Percentiles rank a stretch among this genome's conserved stretches.
phyloP scores from a whole-genome alignment of 2,329 filamentous ascomycete species.

The Claviceps africana region DNA sequence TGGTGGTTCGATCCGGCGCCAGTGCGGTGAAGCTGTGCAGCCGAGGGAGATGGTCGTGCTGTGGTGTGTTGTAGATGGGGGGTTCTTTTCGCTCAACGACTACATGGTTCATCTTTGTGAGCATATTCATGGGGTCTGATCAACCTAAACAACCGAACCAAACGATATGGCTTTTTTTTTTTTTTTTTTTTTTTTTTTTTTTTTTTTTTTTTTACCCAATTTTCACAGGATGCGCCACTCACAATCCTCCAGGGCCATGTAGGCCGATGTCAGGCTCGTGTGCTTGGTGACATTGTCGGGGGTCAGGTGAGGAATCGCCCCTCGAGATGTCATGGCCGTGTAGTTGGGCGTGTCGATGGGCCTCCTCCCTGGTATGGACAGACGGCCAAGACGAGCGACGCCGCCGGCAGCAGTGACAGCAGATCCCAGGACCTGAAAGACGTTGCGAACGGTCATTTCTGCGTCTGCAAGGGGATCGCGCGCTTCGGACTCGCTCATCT shows the following conservation, averaged over 20 bases:
- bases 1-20: conserved; percentile 47
- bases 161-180: too few species aligned
- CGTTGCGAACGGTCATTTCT: conserved; percentile 13
- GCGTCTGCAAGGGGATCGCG: conserved; percentile 9
- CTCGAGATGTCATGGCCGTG: conserved; percentile 67
- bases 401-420: conserved; percentile 23
- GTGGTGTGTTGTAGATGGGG: conserved; percentile 31
- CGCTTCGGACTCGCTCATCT: conserved; percentile 15
- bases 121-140: not conserved
- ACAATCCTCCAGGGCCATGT: conserved; percentile 90
- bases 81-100: conserved; percentile 42
- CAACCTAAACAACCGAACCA: too few species aligned
- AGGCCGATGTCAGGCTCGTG: conserved; percentile 53
- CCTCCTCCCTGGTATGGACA: conserved; percentile 47
- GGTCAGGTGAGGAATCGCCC: conserved; percentile 73
- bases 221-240: conserved; percentile 20
- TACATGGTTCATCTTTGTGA: conserved; percentile 13
- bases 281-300: conserved; percentile 64
- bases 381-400: conserved; percentile 50
- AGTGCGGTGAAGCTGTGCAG: conserved; percentile 68
- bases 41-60: conserved; percentile 28
- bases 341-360: conserved; percentile 73
- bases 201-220: too few species aligned
- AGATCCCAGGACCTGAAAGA: conserved; percentile 32
- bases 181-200: not conserved